Evolutionary conservation across 2,329 filamentous ascomycete species (phyloP).

Genomic region (Cadophora sp.): DNA sequence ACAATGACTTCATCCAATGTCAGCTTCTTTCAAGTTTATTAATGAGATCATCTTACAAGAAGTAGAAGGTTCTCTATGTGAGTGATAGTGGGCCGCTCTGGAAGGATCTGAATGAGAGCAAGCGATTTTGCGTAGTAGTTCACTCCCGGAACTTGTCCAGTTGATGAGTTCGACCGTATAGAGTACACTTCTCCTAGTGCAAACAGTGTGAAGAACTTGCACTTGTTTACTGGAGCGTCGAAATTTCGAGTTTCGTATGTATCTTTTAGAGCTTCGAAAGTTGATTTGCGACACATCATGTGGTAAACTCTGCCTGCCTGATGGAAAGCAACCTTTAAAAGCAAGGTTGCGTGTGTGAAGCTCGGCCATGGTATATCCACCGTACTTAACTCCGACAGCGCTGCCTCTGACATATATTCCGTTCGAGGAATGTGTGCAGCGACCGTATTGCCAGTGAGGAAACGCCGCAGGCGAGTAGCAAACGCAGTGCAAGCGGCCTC

Average conservation of each 20-base stretch:
- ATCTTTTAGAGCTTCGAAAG: constrained; percentile 49
- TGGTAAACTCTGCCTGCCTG: constrained; percentile 52
- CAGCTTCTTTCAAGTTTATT: not conserved
- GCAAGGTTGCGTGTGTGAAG: constrained; percentile 47
- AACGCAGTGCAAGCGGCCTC: constrained; percentile 49
- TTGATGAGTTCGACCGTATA: constrained; percentile 45
- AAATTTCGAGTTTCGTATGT: constrained; percentile 47
- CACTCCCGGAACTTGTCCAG: constrained; percentile 51
- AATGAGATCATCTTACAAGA: constrained; percentile 52
- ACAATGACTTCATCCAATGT: constrained; percentile 48
- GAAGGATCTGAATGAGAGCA: constrained; percentile 48
- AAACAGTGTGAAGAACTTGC: constrained; percentile 54
- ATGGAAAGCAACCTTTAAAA: constrained; percentile 51
- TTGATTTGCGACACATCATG: constrained; percentile 49
- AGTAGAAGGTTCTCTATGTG: constrained; percentile 53
- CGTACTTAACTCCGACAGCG: constrained; percentile 36
- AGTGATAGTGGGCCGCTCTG: constrained; percentile 53
- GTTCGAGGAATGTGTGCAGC: constrained; percentile 45
- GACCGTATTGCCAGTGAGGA: constrained; percentile 37
- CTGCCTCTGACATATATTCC: constrained; percentile 39
- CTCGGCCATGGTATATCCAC: constrained; percentile 49
- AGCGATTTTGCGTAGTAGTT: constrained; percentile 52
- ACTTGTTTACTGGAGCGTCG: constrained; percentile 46
- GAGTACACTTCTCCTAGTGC: constrained; percentile 56
- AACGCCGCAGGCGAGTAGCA: constrained; percentile 47